Conservation (phyloP, 164 flowering plant species). For the Amborella trichopoda region DNA sequence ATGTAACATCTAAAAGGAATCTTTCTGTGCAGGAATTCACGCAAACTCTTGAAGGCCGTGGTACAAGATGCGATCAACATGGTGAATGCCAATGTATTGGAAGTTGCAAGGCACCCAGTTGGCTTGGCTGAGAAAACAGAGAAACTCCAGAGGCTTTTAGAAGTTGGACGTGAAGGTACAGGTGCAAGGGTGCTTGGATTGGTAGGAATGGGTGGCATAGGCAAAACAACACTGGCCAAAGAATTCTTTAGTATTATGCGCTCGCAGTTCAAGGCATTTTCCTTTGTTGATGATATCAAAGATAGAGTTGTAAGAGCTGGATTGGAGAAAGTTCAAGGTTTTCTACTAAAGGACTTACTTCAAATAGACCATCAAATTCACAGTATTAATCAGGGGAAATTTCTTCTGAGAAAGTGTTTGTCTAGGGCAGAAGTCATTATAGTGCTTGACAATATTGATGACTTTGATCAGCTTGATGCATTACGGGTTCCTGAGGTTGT, state of each 20-base stretch:
- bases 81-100: background rate
- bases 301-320: constrained; percentile 1
- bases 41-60: constrained; percentile 2
- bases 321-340: constrained; percentile 1
- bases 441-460: constrained; percentile 2
- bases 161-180: background rate
- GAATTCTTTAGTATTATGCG: background rate
- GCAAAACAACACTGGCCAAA: too few relatives aligned
- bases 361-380: constrained; percentile 4
- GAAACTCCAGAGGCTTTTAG: background rate
- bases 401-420: constrained; percentile 1
- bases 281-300: constrained; percentile 2
- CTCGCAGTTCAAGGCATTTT: background rate
- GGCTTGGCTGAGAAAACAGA: constrained; percentile 1
- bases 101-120: constrained; percentile 3
- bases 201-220: constrained; percentile 6
- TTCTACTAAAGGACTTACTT: constrained; percentile 1
- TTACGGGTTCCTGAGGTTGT: constrained; percentile 1
- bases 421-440: constrained; percentile 1
- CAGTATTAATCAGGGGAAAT: constrained; percentile 1
- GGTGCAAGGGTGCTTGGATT: constrained; percentile 1
- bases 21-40: background rate
- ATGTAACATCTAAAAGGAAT: too few relatives aligned
- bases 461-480: constrained; percentile 1
- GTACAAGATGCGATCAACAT: constrained; percentile 1